phyloP scores from a whole-genome alignment of 805 yeast species.

The Candida ortonii region DNA sequence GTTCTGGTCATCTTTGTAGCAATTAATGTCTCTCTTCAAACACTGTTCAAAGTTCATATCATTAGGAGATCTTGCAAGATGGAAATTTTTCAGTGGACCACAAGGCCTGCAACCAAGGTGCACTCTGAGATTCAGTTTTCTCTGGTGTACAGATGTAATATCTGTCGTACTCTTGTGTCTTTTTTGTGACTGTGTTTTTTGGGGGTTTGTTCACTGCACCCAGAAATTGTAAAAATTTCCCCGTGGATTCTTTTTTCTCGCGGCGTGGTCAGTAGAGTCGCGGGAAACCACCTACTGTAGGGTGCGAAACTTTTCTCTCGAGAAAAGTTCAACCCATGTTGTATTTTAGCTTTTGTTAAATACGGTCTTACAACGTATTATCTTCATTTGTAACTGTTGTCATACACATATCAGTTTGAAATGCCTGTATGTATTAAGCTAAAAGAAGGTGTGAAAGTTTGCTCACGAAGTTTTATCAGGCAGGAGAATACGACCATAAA shows the following conservation, averaged over 20 bases:
- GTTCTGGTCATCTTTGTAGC: slow-evolving; percentile 87
- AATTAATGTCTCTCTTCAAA: too few species aligned
- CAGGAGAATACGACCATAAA: too few species aligned
- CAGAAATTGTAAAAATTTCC: background rate
- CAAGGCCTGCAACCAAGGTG: too few species aligned
- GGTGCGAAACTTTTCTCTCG: slow-evolving; percentile 7
- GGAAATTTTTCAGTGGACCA: background rate
- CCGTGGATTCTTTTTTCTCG: background rate
- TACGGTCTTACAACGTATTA: too few species aligned
- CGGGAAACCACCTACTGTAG: too few species aligned
- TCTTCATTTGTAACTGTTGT: too few species aligned
- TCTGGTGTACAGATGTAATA: slow-evolving; percentile 6
- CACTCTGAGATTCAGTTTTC: slow-evolving; percentile 1
- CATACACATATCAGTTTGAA: slow-evolving; percentile 12
- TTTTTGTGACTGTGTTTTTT: slow-evolving; percentile 14
- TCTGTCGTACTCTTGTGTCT: slow-evolving; percentile 1
- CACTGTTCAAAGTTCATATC: too few species aligned
- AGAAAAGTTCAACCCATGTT: too few species aligned
- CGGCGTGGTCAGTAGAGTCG: too few species aligned
- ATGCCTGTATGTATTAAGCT: slow-evolving; percentile 24
- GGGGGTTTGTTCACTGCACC: background rate
- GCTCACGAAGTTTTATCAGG: too few species aligned
- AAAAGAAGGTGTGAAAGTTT: too few species aligned
- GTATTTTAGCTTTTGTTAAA: too few species aligned
- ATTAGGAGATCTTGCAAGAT: slow-evolving; percentile 6